Base-by-base conservation (phyloP, 2,329 filamentous ascomycete species). In the Mariannaea elegans region DNA sequence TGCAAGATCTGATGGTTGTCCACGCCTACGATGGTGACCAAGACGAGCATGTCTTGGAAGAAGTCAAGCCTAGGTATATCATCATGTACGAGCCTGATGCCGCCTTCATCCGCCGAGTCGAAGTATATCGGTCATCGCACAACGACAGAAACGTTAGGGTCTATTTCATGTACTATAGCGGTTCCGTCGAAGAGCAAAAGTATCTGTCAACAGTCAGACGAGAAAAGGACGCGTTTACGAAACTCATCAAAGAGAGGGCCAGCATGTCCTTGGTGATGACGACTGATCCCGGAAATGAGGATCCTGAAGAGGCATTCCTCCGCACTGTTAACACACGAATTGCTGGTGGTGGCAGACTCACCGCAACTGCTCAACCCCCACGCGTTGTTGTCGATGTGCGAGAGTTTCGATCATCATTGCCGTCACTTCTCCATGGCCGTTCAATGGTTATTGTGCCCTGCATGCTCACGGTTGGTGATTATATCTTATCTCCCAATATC, bases 11-110 rank as follows among this genome's bases (percentile, higher is more conserved):
- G 18, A 84, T 98, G 12, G 87, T 97, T 38, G 84, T 98, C 16
- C 95, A 98, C 74, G 91, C 95, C 1, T 99, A 97, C 74, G 93
- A 97, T 60, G 94, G 94, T 10, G 95, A 98, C 73, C 90, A 94
- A 80, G 95, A 99, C 74, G 95, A 98, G 73, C 92, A 97, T 74
- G 85, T 98, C n/a, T 84, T 99, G 2, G 94, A 99, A 74, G 95
- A 99, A 77, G 84, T 95, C 58, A 93, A 92, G 71, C 95, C 95
- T 31, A 89, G 92, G 61, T 97, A 97, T 76, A 93, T 99, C 59
- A 91, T 99, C 78, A 98, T 99, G 95, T 99, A 97, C 76, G 95
- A 98, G 74, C 94, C 95, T 1, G 93, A 98, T 66, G 88, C 94
- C 3, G 89, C 94, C 3, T 99, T 99, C 75, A 97, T 98, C 71